Evolutionary conservation across 352 stramenopile species (phyloP), one percentile per base, ranked within the genome.

Genomic region (Aphanomyces stellatus): DNA sequence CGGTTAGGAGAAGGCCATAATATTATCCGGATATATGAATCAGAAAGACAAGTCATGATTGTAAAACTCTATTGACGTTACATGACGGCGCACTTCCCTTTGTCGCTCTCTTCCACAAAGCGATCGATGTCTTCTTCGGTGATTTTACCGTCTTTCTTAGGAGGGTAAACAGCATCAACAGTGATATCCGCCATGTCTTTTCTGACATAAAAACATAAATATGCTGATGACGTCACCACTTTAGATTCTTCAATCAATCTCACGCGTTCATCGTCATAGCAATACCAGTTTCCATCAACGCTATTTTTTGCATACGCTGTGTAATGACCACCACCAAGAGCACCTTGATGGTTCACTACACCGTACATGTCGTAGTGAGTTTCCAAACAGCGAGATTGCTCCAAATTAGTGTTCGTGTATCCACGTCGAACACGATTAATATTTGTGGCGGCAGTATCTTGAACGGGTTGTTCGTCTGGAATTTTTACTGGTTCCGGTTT

Each of bases 191-290:
- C 83, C 78, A 96, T 92, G 70, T 97, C 89, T 5, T 88, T 93
- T 35, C 88, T 82, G 37, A 96, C 68, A 71, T 97, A 98, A 68
- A 97, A 98, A 7, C 97, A 79, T 69, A 97, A 75, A 74, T 98
- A 98, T 25, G 90, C 88, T 0, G 87, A 90, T 31, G 85, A 75
- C 22, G 75, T 93, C 24, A 95, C 82, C 30, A 96, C 79, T 66
- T 95, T 88, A 51, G 81, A 78, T 53, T 95, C 88, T 67, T 93
- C 85, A 2, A 97, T 79, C 10, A 94, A 76, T 59, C 87, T 83
- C 34, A 94, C 86, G 33, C 86, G 85, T 72, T 94, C 85, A 66
- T 96, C 88, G 69, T 96, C 88, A 68, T 94, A 96, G 70, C 88
- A 93, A 53, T 95, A 95, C 88, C 88, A 96, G 71, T 96, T 87